phyloP scores from a whole-genome alignment of 129 eudicot genomes.

The Cynara cardunculus region DNA sequence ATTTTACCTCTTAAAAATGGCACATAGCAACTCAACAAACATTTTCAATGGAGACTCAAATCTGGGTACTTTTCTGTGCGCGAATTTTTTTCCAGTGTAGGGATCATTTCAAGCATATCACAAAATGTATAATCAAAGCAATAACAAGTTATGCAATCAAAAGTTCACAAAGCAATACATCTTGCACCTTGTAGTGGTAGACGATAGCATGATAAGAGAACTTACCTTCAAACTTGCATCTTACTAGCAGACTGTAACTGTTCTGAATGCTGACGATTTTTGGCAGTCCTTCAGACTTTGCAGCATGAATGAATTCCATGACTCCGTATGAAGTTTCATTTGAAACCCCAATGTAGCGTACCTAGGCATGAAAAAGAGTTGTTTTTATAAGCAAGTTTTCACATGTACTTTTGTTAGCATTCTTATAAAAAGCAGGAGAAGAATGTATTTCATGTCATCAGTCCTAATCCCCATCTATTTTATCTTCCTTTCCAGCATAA shows the following conservation, averaged over 20 bases:
- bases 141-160: neutral
- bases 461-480: neutral
- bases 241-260: conserved; percentile 68
- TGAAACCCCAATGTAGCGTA: conserved; percentile 91
- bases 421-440: neutral
- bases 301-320: conserved; percentile 88
- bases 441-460: neutral
- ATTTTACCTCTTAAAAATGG: too few relatives aligned
- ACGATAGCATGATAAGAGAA: neutral
- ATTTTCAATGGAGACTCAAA: too few relatives aligned
- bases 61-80: neutral
- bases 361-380: conserved; percentile 36
- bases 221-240: conserved; percentile 84
- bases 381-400: neutral
- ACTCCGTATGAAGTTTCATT: conserved; percentile 98
- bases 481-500: neutral
- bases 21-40: too few relatives aligned
- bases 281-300: conserved; percentile 75
- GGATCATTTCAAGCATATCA: neutral
- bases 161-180: neutral
- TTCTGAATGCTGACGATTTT: conserved; percentile 95
- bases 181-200: neutral
- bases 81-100: neutral
- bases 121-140: neutral
- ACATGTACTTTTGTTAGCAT: neutral